Percentiles rank a stretch among this genome's conserved stretches.
phyloP scores from a whole-genome alignment of 2,329 filamentous ascomycete species.

The Colletotrichum brevisporum region DNA sequence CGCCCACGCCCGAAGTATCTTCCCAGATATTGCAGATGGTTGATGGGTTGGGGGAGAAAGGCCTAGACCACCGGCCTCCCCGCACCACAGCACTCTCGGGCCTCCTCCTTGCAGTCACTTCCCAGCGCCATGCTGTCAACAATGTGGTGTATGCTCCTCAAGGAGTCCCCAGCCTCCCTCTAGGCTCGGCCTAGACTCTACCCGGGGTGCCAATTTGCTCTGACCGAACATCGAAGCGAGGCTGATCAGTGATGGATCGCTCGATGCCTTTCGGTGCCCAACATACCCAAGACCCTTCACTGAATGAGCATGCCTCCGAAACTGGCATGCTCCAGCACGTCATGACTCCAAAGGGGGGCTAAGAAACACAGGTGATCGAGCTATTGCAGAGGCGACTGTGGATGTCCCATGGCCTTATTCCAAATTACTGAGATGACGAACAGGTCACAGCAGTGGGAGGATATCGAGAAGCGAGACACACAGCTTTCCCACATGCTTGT shows the following conservation, averaged over 20 bases:
- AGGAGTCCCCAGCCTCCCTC: too few species aligned
- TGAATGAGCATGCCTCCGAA: neutral
- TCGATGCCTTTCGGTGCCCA: too few species aligned
- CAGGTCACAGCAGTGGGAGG: neutral
- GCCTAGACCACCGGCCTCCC: slow-evolving; percentile 35
- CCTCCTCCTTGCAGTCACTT: slow-evolving; percentile 1
- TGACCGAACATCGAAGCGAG: too few species aligned
- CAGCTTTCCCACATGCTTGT: slow-evolving; percentile 6
- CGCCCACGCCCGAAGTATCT: slow-evolving; percentile 13
- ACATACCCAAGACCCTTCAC: neutral
- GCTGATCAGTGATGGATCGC: too few species aligned
- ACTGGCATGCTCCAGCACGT: slow-evolving; percentile 25
- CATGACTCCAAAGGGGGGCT: slow-evolving; percentile 29
- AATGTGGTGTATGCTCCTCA: neutral
- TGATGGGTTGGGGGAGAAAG: slow-evolving; percentile 36
- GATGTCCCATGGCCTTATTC: slow-evolving; percentile 2
- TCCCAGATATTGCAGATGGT: slow-evolving; percentile 13
- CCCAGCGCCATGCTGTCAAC: slow-evolving; percentile 24
- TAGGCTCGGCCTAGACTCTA: too few species aligned
- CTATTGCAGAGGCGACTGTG: too few species aligned
- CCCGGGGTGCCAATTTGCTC: too few species aligned
- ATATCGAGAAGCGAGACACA: slow-evolving; percentile 12
- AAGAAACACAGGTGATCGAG: neutral
- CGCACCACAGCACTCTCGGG: slow-evolving; percentile 16
- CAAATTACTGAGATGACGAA: slow-evolving; percentile 18